These are phyloP conservation scores for Solanum hybrid DNA, from an alignment of 305 asterid genomes.

Conservation along the genomic window DNA sequence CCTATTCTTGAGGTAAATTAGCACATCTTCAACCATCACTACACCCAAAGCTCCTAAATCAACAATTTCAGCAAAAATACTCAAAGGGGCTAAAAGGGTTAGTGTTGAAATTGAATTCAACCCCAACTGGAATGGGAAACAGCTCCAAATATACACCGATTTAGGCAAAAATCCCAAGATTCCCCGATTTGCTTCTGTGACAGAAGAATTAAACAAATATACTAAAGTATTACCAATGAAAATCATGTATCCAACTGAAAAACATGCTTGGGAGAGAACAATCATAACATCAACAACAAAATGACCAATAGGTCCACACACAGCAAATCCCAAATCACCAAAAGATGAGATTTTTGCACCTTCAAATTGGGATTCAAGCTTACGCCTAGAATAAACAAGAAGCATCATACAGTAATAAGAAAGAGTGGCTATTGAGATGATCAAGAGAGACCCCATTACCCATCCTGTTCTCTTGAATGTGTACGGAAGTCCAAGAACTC, in stretches of 20 bases:
- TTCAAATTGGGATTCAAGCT: neutral
- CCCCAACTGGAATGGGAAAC: slow-evolving; percentile 31
- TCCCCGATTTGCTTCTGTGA: neutral
- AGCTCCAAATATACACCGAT: slow-evolving; percentile 21
- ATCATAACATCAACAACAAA: slow-evolving; percentile 15
- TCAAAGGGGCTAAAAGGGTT: slow-evolving; percentile 35
- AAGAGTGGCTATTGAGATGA: neutral
- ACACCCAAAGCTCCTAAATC: slow-evolving; percentile 32
- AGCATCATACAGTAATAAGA: slow-evolving; percentile 13
- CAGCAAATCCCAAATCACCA: slow-evolving; percentile 18
- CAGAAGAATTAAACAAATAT: slow-evolving; percentile 14
- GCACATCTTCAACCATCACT: slow-evolving; percentile 33
- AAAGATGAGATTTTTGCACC: slow-evolving; percentile 4
- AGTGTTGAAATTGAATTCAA: slow-evolving; percentile 27
- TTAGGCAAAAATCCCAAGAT: slow-evolving; percentile 23
- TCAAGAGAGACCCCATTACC: neutral
- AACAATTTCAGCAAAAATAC: slow-evolving; percentile 32
- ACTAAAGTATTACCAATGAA: slow-evolving; percentile 25
- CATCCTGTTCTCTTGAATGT: slow-evolving; percentile 12
- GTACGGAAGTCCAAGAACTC: slow-evolving; percentile 17
- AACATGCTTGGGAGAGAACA: slow-evolving; percentile 23
- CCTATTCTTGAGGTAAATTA: slow-evolving; percentile 16
- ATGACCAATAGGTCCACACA: slow-evolving; percentile 15
- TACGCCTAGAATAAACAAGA: neutral
- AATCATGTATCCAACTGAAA: slow-evolving; percentile 25